Conservation (phyloP, 176 grass and related monocot species). For the Melocanna baccifera region DNA sequence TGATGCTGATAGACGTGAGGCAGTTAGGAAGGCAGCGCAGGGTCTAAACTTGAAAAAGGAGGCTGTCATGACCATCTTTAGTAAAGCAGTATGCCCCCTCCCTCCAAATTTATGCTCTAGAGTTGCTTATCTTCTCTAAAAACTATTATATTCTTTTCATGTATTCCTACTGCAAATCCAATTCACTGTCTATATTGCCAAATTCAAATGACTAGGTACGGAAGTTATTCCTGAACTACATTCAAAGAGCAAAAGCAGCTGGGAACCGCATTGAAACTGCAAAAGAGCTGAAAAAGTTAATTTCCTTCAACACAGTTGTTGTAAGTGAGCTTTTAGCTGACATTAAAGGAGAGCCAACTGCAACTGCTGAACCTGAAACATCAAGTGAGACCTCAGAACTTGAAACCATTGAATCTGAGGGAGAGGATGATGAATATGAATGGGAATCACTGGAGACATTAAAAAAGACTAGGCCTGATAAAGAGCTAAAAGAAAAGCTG, state of each 20-base stretch:
- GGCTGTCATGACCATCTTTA: slow-evolving; percentile 80
- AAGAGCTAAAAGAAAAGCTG: slow-evolving; percentile 59
- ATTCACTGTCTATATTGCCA: slow-evolving; percentile 9
- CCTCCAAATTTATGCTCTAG: slow-evolving; percentile 4
- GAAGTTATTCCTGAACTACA: slow-evolving; percentile 72
- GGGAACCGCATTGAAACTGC: slow-evolving; percentile 81
- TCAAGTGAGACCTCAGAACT: slow-evolving; percentile 42
- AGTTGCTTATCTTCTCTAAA: slow-evolving; percentile 13
- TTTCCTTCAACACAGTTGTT: slow-evolving; percentile 79
- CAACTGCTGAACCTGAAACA: slow-evolving; percentile 46
- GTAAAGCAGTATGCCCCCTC: slow-evolving; percentile 74
- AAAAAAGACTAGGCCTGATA: slow-evolving; percentile 60
- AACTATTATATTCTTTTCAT: background rate
- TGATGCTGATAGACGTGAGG: slow-evolving; percentile 55
- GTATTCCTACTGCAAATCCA: slow-evolving; percentile 6
- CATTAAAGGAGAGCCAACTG: slow-evolving; percentile 72
- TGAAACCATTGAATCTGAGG: slow-evolving; percentile 45
- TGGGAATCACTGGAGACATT: slow-evolving; percentile 75
- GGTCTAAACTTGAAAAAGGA: slow-evolving; percentile 77
- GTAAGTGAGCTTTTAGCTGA: slow-evolving; percentile 76
- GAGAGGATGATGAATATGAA: slow-evolving; percentile 53
- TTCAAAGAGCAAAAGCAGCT: slow-evolving; percentile 66
- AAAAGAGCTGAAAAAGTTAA: slow-evolving; percentile 87
- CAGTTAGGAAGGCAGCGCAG: slow-evolving; percentile 86
- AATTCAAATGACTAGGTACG: slow-evolving; percentile 61